These are phyloP conservation scores for Phialophora chinensis DNA, from an alignment of 2,329 filamentous ascomycete species.

Conservation along the genomic window DNA sequence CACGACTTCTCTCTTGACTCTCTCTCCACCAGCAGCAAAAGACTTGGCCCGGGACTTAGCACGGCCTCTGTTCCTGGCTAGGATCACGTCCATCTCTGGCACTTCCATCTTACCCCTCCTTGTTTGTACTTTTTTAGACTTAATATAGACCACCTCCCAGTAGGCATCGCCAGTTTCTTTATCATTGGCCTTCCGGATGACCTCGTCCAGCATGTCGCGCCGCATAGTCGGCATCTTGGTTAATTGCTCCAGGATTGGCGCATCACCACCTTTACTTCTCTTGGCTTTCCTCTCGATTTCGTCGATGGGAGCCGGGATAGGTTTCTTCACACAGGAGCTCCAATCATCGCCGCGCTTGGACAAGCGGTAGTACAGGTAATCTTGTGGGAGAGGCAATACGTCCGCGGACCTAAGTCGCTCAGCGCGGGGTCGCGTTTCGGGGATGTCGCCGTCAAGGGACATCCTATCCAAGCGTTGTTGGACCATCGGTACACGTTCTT, in stretches of 20 bases:
- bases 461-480: constrained; percentile 32
- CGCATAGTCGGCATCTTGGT: constrained; percentile 29
- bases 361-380: constrained; percentile 34
- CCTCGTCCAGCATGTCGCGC: constrained; percentile 28
- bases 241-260: constrained; percentile 27
- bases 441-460: constrained; percentile 26
- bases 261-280: constrained; percentile 28
- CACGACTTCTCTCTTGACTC: constrained; percentile 21
- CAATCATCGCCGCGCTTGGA: constrained; percentile 32
- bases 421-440: constrained; percentile 21
- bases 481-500: constrained; percentile 30
- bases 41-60: constrained; percentile 22
- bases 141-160: constrained; percentile 35
- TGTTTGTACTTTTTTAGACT: constrained; percentile 26
- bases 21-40: constrained; percentile 13
- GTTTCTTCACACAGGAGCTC: constrained; percentile 23
- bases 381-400: constrained; percentile 18
- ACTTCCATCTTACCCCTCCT: constrained; percentile 25
- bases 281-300: constrained; percentile 33
- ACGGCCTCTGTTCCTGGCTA: constrained; percentile 24
- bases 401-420: constrained; percentile 21
- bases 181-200: constrained; percentile 27
- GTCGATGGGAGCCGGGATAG: constrained; percentile 26
- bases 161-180: constrained; percentile 27
- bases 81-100: constrained; percentile 36